phyloP scores from a whole-genome alignment of 208 protist species.

The Trypanosoma brucei region DNA sequence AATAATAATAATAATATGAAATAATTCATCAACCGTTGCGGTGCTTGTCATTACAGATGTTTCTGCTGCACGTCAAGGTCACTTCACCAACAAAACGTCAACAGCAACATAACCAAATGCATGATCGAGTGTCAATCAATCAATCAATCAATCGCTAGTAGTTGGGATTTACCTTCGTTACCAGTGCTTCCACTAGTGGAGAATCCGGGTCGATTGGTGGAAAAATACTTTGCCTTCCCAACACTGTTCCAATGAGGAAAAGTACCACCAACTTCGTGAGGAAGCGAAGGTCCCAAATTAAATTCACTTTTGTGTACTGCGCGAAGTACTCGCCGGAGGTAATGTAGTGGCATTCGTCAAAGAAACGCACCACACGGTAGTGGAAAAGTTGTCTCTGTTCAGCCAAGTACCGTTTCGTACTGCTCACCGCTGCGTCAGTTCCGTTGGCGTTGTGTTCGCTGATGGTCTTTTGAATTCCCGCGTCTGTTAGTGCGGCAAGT shows the following conservation, averaged over 20 bases:
- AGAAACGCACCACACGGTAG: slow-evolving; percentile 79
- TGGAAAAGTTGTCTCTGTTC: slow-evolving; percentile 73
- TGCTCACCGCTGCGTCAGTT: slow-evolving; percentile 58
- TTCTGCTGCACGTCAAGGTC: too few relatives aligned
- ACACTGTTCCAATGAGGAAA: slow-evolving; percentile 58
- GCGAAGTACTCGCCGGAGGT: slow-evolving; percentile 69
- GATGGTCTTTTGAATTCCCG: slow-evolving; percentile 37
- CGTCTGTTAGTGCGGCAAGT: slow-evolving; percentile 29
- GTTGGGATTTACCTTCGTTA: slow-evolving; percentile 85
- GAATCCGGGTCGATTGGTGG: slow-evolving; percentile 74
- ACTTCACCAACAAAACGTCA: too few relatives aligned
- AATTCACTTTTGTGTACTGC: slow-evolving; percentile 41
- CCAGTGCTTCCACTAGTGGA: slow-evolving; percentile 58
- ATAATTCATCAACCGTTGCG: too few relatives aligned
- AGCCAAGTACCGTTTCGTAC: slow-evolving; percentile 48
- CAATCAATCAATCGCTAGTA: slow-evolving; percentile 40
- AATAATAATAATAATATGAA: too few relatives aligned
- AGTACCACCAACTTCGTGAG: slow-evolving; percentile 61
- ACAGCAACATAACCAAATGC: too few relatives aligned
- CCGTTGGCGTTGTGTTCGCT: slow-evolving; percentile 48
- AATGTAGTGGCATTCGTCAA: slow-evolving; percentile 70
- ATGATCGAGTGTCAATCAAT: neutral
- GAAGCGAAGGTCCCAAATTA: slow-evolving; percentile 65
- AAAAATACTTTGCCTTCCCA: slow-evolving; percentile 67
- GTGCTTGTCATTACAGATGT: too few relatives aligned